Evolutionary conservation across 2,329 filamentous ascomycete genomes (phyloP).

Genomic region (Diplocarpon rosae): DNA sequence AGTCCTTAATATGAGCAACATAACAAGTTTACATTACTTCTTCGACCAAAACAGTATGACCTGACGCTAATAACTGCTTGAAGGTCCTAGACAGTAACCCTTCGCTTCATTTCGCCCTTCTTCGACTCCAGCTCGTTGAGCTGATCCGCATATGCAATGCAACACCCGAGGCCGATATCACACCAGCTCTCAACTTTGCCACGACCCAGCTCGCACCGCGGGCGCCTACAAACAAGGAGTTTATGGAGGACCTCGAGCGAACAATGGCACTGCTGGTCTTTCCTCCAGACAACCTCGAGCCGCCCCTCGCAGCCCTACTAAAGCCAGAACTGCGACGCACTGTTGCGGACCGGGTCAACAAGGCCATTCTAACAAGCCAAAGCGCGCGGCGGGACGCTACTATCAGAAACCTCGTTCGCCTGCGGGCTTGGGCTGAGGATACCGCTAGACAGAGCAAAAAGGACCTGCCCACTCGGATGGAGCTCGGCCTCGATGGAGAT

Average conservation of each 20-base stretch:
- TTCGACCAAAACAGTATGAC: no score
- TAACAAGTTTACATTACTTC: no score
- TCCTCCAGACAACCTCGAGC: slow-evolving; percentile 65
- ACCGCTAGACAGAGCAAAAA: slow-evolving; percentile 26
- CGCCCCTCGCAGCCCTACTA: slow-evolving; percentile 64
- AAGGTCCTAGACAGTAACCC: slow-evolving; percentile 82
- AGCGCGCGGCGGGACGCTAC: slow-evolving; percentile 67
- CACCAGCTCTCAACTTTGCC: slow-evolving; percentile 69
- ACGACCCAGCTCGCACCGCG: slow-evolving; percentile 77
- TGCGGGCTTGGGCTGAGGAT: slow-evolving; percentile 74
- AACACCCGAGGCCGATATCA: slow-evolving; percentile 59
- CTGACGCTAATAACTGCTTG: slow-evolving; percentile 8
- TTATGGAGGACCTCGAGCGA: slow-evolving; percentile 76
- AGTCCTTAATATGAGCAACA: slow-evolving; percentile 74
- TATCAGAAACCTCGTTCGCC: slow-evolving; percentile 68
- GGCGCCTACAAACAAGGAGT: slow-evolving; percentile 69
- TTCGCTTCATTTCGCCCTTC: slow-evolving; percentile 75
- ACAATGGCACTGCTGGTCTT: slow-evolving; percentile 92
- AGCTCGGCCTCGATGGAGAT: slow-evolving; percentile 24
- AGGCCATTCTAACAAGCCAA: slow-evolving; percentile 68
- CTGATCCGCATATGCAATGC: slow-evolving; percentile 70
- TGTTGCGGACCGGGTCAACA: slow-evolving; percentile 83
- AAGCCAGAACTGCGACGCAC: slow-evolving; percentile 68
- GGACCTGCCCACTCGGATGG: slow-evolving; percentile 24
- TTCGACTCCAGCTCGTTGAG: slow-evolving; percentile 88